These are phyloP conservation scores for Botrytis aclada DNA, from an alignment of 2,329 filamentous ascomycete species.

Conservation along the genomic window DNA sequence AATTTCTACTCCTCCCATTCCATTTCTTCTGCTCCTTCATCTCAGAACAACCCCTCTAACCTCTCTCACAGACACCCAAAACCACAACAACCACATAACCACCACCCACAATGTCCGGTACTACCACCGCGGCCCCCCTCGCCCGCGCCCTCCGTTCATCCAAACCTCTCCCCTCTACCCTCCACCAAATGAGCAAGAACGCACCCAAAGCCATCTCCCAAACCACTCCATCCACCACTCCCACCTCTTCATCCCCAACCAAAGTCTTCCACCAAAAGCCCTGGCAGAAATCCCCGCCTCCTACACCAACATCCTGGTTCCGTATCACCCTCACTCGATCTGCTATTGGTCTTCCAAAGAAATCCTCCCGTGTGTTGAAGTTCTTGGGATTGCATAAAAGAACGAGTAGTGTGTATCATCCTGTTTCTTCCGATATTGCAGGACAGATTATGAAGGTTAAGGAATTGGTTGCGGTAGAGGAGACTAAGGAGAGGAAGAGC, in stretches of 20 bases:
- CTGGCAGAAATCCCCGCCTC: not conserved
- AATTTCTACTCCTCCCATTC: not conserved
- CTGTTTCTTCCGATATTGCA: slow-evolving; percentile 62
- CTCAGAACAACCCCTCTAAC: slow-evolving; percentile 7
- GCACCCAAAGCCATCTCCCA: slow-evolving; percentile 2
- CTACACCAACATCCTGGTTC: slow-evolving; percentile 58
- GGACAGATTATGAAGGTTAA: slow-evolving; percentile 76
- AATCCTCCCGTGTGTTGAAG: slow-evolving; percentile 62
- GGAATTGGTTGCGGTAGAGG: slow-evolving; percentile 65
- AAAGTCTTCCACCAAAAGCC: not conserved
- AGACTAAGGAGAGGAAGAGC: slow-evolving; percentile 59
- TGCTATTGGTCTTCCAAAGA: slow-evolving; percentile 66
- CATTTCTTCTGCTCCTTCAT: not conserved
- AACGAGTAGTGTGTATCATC: slow-evolving; percentile 71
- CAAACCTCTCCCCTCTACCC: not conserved
- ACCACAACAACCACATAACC: not conserved
- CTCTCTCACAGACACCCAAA: not conserved
- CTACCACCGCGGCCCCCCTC: not conserved
- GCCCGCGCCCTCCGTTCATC: slow-evolving; percentile 1
- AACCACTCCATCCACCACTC: not conserved
- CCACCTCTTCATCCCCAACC: not conserved
- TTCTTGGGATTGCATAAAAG: slow-evolving; percentile 69
- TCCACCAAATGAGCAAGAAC: not conserved
- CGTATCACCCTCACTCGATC: slow-evolving; percentile 70
- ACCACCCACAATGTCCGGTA: not conserved